Evolutionary conservation across 805 yeast species (phyloP).

Genomic region (Kodamaea restingae): DNA sequence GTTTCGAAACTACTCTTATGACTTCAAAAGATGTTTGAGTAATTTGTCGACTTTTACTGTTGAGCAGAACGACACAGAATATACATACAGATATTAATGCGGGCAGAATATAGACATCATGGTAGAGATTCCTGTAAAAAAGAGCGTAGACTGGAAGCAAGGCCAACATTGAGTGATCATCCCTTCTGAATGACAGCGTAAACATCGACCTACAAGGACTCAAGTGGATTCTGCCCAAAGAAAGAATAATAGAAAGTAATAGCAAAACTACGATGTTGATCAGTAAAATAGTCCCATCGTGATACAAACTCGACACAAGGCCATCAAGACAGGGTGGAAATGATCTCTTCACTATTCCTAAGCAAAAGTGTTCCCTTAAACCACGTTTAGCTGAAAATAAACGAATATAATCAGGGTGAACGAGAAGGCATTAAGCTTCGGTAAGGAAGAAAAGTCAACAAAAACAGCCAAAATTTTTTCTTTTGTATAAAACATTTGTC

Average conservation of each 20-base stretch:
- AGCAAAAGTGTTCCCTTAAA: conserved; percentile 43
- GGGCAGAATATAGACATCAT: neutral
- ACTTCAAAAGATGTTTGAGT: conserved; percentile 1
- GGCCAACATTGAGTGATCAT: too few species aligned
- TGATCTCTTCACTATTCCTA: conserved; percentile 40
- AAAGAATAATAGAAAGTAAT: neutral
- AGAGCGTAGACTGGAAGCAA: neutral
- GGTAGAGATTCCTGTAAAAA: neutral
- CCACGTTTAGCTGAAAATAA: conserved; percentile 48
- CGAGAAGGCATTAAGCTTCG: conserved; percentile 47
- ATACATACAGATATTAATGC: neutral
- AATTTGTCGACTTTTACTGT: conserved; percentile 1
- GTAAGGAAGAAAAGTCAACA: conserved; percentile 10
- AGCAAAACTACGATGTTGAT: conserved; percentile 20
- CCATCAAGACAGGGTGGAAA: conserved; percentile 41
- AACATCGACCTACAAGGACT: too few species aligned
- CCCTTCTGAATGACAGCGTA: too few species aligned
- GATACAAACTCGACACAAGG: conserved; percentile 11
- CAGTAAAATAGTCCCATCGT: conserved; percentile 29
- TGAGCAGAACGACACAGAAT: neutral
- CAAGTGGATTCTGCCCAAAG: too few species aligned
- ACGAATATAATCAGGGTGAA: conserved; percentile 46
- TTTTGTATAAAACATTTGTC: conserved; percentile 3
- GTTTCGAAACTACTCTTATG: conserved; percentile 4
- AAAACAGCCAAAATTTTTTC: neutral